Conservation (phyloP, 768 basidiomycete species). For the Podaxis sp. region DNA sequence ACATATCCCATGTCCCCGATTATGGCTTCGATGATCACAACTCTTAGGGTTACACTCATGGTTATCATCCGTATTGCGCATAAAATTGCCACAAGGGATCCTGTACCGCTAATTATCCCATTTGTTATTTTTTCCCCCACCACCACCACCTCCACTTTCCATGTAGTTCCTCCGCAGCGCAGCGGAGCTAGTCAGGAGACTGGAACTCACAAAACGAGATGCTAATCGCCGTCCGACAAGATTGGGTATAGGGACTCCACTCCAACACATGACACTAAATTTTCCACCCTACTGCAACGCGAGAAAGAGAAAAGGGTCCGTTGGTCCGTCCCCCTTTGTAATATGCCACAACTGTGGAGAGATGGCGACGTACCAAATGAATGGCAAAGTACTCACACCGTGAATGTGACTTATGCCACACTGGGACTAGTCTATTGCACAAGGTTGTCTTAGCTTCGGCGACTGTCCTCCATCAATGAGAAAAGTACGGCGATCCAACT, state of each 20-base stretch:
- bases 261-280: neutral
- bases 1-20: slow-evolving; percentile 3
- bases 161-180: neutral
- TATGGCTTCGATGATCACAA: neutral
- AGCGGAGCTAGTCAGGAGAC: slow-evolving; percentile 1
- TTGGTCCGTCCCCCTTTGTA: too few species aligned
- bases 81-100: neutral
- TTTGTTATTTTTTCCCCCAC: neutral
- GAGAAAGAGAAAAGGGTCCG: neutral
- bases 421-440: neutral
- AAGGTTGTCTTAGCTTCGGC: neutral
- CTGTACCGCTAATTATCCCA: neutral
- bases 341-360: neutral
- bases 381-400: neutral
- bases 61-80: neutral
- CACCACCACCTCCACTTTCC: neutral
- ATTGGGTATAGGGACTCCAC: neutral
- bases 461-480: neutral
- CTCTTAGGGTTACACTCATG: neutral
- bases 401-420: neutral
- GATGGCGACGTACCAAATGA: neutral
- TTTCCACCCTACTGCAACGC: neutral
- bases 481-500: neutral
- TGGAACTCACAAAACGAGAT: neutral
- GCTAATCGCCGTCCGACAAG: neutral